These are phyloP conservation scores for Coemansia sp. DNA, from an alignment of 192 early-diverging fungal genomes.

Conservation along the genomic window DNA sequence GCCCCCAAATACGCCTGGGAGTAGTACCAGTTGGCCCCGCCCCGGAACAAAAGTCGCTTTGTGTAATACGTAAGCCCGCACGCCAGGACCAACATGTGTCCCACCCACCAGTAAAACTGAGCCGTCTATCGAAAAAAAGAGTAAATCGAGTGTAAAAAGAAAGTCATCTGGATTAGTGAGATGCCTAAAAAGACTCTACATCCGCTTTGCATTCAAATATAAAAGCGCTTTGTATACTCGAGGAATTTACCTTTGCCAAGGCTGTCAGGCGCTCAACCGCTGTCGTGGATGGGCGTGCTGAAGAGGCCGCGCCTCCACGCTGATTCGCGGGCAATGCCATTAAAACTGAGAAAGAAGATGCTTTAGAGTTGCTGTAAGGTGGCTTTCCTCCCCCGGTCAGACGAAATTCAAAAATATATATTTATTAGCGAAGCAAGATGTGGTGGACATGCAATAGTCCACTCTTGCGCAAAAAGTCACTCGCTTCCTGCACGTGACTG, in stretches of 20 bases:
- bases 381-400: too few species aligned
- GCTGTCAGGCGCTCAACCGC: constrained; percentile 13
- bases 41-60: constrained; percentile 40
- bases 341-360: too few species aligned
- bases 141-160: too few species aligned
- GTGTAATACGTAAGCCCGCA: constrained; percentile 37
- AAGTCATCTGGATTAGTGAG: too few species aligned
- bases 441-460: too few species aligned
- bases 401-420: too few species aligned
- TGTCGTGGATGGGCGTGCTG: not conserved
- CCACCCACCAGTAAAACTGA: constrained; percentile 57
- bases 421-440: too few species aligned
- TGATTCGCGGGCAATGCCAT: constrained; percentile 31
- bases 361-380: too few species aligned
- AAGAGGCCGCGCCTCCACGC: constrained; percentile 8
- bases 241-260: constrained; percentile 19
- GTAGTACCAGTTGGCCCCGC: constrained; percentile 46
- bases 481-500: too few species aligned
- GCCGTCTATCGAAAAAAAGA: too few species aligned
- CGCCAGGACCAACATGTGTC: constrained; percentile 39
- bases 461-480: too few species aligned
- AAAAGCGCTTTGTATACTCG: not conserved
- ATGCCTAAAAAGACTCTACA: too few species aligned
- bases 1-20: constrained; percentile 44
- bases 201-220: not conserved